phyloP scores from a whole-genome alignment of 495 filamentous ascomycete genomes.

The Tuber magnatum region DNA sequence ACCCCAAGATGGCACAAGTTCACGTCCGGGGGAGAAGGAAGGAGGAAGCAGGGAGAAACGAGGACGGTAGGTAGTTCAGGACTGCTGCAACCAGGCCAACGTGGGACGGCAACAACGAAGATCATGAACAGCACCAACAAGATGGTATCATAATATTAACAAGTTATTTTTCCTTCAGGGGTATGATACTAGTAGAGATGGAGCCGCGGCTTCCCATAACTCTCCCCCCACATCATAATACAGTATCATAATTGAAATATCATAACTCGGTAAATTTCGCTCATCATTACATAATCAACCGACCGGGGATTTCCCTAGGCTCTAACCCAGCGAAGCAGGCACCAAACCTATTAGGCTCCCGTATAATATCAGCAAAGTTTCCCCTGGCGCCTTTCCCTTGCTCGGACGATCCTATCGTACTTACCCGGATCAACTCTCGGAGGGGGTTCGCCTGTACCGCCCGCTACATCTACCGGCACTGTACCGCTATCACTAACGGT shows the following conservation, averaged over 20 bases:
- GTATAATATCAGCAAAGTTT: background rate
- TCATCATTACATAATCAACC: background rate
- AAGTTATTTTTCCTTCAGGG: background rate
- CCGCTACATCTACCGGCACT: background rate
- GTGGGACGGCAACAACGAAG: background rate
- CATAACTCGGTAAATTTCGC: background rate
- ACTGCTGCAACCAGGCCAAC: background rate
- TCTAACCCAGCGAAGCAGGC: background rate
- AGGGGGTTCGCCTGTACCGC: background rate
- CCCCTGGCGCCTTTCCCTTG: background rate
- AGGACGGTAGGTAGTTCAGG: too few relatives aligned
- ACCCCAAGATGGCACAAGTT: background rate
- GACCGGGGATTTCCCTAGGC: background rate
- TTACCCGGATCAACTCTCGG: background rate
- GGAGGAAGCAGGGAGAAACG: background rate
- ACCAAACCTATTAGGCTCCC: background rate
- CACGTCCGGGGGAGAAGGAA: background rate
- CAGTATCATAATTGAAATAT: too few relatives aligned
- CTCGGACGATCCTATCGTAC: background rate
- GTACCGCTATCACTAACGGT: background rate
- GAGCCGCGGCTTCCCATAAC: background rate
- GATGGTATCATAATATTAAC: background rate
- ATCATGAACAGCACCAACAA: background rate
- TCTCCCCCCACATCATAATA: background rate
- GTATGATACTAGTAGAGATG: too few relatives aligned